phyloP scores from a whole-genome alignment of 139 green algal species.

The Zygnema cylindricum region DNA sequence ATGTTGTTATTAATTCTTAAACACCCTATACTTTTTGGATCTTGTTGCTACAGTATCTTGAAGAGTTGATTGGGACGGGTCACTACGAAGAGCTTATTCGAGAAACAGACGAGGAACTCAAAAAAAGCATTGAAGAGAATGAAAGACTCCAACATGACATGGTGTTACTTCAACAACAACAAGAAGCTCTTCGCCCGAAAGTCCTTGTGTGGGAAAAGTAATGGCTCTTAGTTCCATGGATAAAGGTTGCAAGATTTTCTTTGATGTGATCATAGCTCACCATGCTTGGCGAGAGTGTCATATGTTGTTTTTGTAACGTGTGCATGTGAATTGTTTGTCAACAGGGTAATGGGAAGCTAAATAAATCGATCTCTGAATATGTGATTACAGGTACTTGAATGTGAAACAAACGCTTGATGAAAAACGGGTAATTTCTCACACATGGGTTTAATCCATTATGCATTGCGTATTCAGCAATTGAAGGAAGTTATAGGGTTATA shows the following conservation, averaged over 20 bases:
- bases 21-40: not conserved
- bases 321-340: too few species aligned
- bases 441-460: too few species aligned
- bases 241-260: too few species aligned
- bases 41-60: constrained; percentile 20
- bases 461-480: too few species aligned
- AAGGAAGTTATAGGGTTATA: too few species aligned
- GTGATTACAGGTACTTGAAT: not conserved
- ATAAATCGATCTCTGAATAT: too few species aligned
- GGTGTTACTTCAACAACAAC: not conserved
- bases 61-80: constrained; percentile 31
- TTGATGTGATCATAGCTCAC: too few species aligned
- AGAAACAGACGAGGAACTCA: not conserved
- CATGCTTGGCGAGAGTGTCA: too few species aligned
- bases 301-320: too few species aligned
- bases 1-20: too few species aligned
- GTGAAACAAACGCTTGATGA: not conserved
- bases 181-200: constrained; percentile 10
- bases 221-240: too few species aligned
- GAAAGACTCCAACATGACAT: not conserved
- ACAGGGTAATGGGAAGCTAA: too few species aligned
- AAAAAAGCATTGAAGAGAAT: not conserved
- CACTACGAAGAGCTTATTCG: constrained; percentile 30
- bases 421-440: not conserved
- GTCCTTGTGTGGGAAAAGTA: constrained; percentile 11